Evolutionary conservation across 2,329 filamentous ascomycete species (phyloP), one percentile per base, ranked within the genome.

Genomic region (Epichloe typhina): DNA sequence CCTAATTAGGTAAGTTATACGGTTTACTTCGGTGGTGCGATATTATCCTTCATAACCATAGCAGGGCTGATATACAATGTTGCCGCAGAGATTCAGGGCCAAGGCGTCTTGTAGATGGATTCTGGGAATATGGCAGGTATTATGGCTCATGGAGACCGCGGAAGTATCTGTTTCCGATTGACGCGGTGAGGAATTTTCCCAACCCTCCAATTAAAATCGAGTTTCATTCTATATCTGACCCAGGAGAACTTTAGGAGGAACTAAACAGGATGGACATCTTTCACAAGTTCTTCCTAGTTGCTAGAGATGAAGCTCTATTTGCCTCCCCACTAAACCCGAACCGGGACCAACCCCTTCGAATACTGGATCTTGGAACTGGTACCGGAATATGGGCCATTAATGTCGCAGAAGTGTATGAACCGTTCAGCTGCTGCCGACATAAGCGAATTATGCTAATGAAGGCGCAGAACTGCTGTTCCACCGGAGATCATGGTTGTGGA

Each of bases 301-400:
- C 80, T 47, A 80, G 84, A 55, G 71, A 75, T 38, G 65, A 73
- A 2, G 58, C 58, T 35, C 55, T 62, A 2, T 65, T 51, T 50
- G 56, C 50, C 31, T 17, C 44, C 31, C 43, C 49, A 5, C 51
- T 53, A 50, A 55, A 40, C 35, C 55, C 59, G 23, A 50, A 45
- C 49, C 54, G 26, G 41, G 52, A 53, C 19, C 53, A 50, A 45
- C 50, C 43, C 4, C 62, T 61, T 33, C 67, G 70, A 47, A 73
- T 84, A 46, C 62, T 85, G 41, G 82, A 85, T 60, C 63, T 95
- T 50, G 91, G 89, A 41, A 90, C 85, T 55, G 91, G 90, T 19
- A 95, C 88, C 1, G 89, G 88, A 39, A 91, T 95, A 54, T 97
- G 91, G 91, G 80, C 85, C 40, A 86, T 94, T 59, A 85, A 91